Evolutionary conservation across 345 rosid genomes (phyloP), one percentile per base, ranked within the genome.

Genomic region (Citrus mangshanensis): DNA sequence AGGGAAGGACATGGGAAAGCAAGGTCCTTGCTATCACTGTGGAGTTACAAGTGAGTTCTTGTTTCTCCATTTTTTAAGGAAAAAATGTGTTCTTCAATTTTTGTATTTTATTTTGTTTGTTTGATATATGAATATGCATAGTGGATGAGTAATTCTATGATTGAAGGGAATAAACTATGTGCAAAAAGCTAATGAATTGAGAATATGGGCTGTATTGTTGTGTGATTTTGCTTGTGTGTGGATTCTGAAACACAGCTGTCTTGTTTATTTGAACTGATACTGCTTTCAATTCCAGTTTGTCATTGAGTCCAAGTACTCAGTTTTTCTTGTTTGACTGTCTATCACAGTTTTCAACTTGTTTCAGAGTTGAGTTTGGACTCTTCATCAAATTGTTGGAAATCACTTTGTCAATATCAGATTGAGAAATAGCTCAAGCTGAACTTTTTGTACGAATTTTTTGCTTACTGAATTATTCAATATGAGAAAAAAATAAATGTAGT

Each of bases 1-100:
- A 80, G 69, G 80, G 76, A 82, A 77, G 87, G 77, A 85, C 32
- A 95, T 95, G 98, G 98, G 97, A 64, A 94, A 94, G 90, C 97
- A 93, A 85, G 98, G 98, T 34, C 98, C 98, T 86, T 94, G 98
- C 93, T 87, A 77, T 80, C 98, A 94, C 93, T 93, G 98, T 89
- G 98, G 98, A 87, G 98, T 91, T 88, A 89, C 96, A 85, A 94
- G 98, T 94, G 98, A 93, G 98, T 92, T 86, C 86, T 88, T 93
- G 93, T 84, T 89, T 84, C 88, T 88, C 85, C 91, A 72, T 40
- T 77, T 65, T 73, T 79, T 34, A 10, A 8, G 64, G 60, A 9
- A 64, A 56, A 70, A 46, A 63, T 61, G 67, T 68, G 77, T 80
- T 78, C 61, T 56, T 77, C 55, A 71, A 54, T 68, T 77, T 63